Conservation (phyloP, 164 flowering plant species). For the Berberis vulgaris region DNA sequence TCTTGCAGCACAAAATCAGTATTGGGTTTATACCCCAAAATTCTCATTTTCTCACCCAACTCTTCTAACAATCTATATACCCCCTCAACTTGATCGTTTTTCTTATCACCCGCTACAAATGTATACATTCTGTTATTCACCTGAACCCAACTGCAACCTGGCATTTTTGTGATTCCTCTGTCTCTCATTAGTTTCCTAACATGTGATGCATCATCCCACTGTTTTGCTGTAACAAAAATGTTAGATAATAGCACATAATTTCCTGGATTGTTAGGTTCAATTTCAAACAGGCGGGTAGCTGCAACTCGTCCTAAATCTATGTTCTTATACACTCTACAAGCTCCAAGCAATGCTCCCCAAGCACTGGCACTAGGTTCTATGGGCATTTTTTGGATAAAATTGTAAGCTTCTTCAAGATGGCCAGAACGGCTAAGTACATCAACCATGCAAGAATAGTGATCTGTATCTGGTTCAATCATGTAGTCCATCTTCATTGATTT, state of each 20-base stretch:
- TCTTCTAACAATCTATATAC: constrained; percentile 33
- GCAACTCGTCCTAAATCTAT: constrained; percentile 42
- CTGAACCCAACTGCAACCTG: constrained; percentile 57
- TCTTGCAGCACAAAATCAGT: constrained; percentile 52
- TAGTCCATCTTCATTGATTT: constrained; percentile 35
- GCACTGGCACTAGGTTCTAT: constrained; percentile 41
- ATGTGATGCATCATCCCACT: constrained; percentile 47
- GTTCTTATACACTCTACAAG: constrained; percentile 50
- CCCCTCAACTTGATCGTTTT: constrained; percentile 21
- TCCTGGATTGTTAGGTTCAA: constrained; percentile 61
- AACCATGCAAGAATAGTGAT: constrained; percentile 53
- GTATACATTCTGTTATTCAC: constrained; percentile 39
- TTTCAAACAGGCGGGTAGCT: constrained; percentile 38
- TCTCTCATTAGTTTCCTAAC: constrained; percentile 49
- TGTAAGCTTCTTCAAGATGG: constrained; percentile 40
- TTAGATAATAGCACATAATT: constrained; percentile 45
- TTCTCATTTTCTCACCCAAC: constrained; percentile 34
- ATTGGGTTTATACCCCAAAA: constrained; percentile 37
- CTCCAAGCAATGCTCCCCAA: constrained; percentile 64
- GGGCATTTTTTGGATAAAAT: constrained; percentile 46
- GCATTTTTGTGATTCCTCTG: constrained; percentile 33
- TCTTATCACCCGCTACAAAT: constrained; percentile 43
- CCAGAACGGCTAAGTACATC: constrained; percentile 57
- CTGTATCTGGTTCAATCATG: constrained; percentile 36
- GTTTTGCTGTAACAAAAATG: constrained; percentile 32